Evolutionary conservation across 2,329 filamentous ascomycete species (phyloP), one percentile per base, ranked within the genome.

Genomic region (Diaporthe eres): DNA sequence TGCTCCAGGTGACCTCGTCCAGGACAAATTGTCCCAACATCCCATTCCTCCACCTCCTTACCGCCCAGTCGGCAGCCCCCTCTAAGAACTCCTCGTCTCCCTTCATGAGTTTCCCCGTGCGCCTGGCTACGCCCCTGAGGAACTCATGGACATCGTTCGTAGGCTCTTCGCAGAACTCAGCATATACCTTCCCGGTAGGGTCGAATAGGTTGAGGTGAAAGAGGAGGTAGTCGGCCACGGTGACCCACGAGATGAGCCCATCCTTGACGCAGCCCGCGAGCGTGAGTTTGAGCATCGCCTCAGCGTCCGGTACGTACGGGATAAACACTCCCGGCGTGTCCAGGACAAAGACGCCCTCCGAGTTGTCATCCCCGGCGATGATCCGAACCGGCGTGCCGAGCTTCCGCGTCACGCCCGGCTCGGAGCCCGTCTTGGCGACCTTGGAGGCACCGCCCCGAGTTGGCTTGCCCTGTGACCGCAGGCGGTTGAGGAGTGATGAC

Each of bases 251-350:
- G 72, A 99, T 92, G 51, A 98, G 89, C 0, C 94, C 94, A 82
- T 98, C 95, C 83, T 98, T 98, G 73, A 99, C 95, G 83, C 94
- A 94, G 28, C 96, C 95, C 71, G 95, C 95, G 0, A 98, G 90
- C 2, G 96, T 94, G n/a, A 99, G 90, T 85, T 98, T 98, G 77
- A 99, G 88, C 97, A 99, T 99, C 61, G 92, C 91, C 82, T 97
- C 94, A 22, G 94, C 90, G 81, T 97, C 91, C 0, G 93, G 90
- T 39, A 98, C 94, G 82, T 98, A 98, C 0, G 97, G 97, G 76
- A 98, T 91, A 84, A 98, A 99, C 12, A 99, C 96, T 65, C 97
- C 97, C 0, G 97, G 97, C 0, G 96, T 98, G 84, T 99, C 97
- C 65, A 98, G 87, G 58, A 98, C 86, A 82, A 97, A 98, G 7